phyloP scores from a whole-genome alignment of 2,329 filamentous ascomycete species.

The Alternaria brassicae region DNA sequence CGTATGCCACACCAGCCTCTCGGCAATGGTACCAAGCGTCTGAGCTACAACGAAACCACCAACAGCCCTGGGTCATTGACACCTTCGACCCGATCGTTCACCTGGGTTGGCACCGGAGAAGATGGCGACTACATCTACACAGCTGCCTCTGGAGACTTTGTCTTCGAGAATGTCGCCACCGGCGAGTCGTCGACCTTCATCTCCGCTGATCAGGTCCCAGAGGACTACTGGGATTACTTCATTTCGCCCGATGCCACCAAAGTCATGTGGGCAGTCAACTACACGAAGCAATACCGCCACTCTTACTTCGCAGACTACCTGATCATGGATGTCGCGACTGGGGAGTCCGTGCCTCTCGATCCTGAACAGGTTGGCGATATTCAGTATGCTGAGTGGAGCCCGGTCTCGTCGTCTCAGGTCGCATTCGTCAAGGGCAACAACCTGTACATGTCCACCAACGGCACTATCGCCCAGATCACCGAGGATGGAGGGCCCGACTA shows the following conservation, averaged over 20 bases:
- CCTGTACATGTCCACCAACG: constrained; percentile 65
- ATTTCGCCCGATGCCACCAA: constrained; percentile 66
- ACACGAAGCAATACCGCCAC: constrained; percentile 72
- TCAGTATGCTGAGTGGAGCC: constrained; percentile 70
- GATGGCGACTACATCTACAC: constrained; percentile 69
- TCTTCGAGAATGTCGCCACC: constrained; percentile 68
- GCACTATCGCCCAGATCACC: constrained; percentile 64
- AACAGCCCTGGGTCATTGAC: constrained; percentile 48
- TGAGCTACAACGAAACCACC: constrained; percentile 68
- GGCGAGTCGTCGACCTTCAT: constrained; percentile 65
- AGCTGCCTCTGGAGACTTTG: constrained; percentile 59
- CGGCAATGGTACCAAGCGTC: constrained; percentile 63
- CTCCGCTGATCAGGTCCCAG: constrained; percentile 63
- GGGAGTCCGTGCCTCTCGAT: constrained; percentile 62
- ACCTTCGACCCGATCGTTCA: constrained; percentile 57
- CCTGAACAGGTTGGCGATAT: constrained; percentile 68
- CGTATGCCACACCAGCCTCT: constrained; percentile 63
- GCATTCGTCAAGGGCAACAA: constrained; percentile 73
- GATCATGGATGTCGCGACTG: constrained; percentile 67
- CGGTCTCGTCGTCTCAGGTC: constrained; percentile 62
- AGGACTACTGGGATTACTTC: constrained; percentile 64
- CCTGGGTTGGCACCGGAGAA: constrained; percentile 65
- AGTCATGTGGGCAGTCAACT: constrained; percentile 69
- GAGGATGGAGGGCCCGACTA: constrained; percentile 65
- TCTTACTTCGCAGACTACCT: constrained; percentile 73